Evolutionary conservation across 768 basidiomycete species (phyloP).

Genomic region (Fomitopsis pulvina): DNA sequence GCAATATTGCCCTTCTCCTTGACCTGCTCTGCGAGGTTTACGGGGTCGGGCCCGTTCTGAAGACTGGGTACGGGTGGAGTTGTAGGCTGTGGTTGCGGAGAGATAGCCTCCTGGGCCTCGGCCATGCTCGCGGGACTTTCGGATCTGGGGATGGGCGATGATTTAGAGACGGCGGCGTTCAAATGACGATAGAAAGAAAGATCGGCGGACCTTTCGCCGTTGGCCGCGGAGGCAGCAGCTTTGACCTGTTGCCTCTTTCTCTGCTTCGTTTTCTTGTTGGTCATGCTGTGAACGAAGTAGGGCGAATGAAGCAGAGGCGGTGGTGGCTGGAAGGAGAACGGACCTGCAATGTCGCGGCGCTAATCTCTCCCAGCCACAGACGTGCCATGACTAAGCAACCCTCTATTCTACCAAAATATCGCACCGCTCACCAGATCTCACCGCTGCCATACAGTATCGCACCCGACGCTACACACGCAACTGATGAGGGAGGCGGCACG

Average conservation of each 20-base stretch:
- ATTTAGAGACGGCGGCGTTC: slow-evolving; percentile 3
- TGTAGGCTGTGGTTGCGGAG: neutral
- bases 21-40: slow-evolving; percentile 47
- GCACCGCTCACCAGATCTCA: too few species aligned
- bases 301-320: neutral
- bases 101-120: slow-evolving; percentile 2
- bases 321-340: neutral
- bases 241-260: slow-evolving; percentile 15
- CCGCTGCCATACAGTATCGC: too few species aligned
- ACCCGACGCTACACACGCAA: too few species aligned
- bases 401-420: too few species aligned
- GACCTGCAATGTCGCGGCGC: neutral
- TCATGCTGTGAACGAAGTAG: slow-evolving; percentile 2
- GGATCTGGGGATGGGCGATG: slow-evolving; percentile 7
- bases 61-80: neutral
- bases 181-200: slow-evolving; percentile 1
- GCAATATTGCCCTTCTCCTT: slow-evolving; percentile 74
- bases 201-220: slow-evolving; percentile 1
- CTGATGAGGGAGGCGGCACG: too few species aligned
- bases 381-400: neutral
- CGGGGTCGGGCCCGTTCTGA: slow-evolving; percentile 25
- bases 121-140: slow-evolving; percentile 3
- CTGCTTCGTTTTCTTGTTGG: slow-evolving; percentile 17
- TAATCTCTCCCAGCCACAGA: neutral
- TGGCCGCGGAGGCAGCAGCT: slow-evolving; percentile 6